These are phyloP conservation scores for Clitoria ternatea DNA, from an alignment of 306 rosid genomes.

Conservation along the genomic window DNA sequence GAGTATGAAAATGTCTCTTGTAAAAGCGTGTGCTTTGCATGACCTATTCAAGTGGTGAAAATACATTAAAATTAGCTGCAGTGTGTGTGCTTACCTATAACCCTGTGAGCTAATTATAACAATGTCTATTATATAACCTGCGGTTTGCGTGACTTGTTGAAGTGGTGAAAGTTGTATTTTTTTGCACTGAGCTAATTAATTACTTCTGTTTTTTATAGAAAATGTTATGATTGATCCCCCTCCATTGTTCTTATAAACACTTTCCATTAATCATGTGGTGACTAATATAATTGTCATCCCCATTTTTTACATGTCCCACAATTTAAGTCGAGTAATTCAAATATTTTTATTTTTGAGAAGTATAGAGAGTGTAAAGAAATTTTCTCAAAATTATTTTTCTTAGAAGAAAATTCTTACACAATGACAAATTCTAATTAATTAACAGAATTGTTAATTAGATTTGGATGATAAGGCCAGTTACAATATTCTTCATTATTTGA, in stretches of 20 bases:
- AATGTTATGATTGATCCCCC: not conserved
- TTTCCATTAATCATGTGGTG: not conserved
- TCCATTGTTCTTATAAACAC: not conserved
- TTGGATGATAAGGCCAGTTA: not conserved
- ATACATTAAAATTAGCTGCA: not conserved
- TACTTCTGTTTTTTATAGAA: not conserved
- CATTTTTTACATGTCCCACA: not conserved
- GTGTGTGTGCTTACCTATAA: not conserved
- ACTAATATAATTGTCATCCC: not conserved
- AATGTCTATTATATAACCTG: too few species aligned
- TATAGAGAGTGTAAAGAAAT: not conserved
- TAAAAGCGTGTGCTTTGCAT: not conserved
- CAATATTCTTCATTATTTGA: not conserved
- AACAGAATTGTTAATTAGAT: not conserved
- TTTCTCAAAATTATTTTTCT: not conserved
- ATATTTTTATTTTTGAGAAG: not conserved
- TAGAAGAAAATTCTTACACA: not conserved
- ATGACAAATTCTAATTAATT: not conserved
- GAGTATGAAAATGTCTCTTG: not conserved
- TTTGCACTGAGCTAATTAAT: too few species aligned
- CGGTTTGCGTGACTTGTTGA: too few species aligned
- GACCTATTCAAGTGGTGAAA: not conserved
- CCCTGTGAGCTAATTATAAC: too few species aligned
- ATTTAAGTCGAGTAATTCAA: not conserved
- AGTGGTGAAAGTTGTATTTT: too few species aligned